A percentile compares a stretch with the other conserved stretches of the same genome.
Conservation (phyloP, 2,329 filamentous ascomycete species). For the Trichoderma atroviride region DNA sequence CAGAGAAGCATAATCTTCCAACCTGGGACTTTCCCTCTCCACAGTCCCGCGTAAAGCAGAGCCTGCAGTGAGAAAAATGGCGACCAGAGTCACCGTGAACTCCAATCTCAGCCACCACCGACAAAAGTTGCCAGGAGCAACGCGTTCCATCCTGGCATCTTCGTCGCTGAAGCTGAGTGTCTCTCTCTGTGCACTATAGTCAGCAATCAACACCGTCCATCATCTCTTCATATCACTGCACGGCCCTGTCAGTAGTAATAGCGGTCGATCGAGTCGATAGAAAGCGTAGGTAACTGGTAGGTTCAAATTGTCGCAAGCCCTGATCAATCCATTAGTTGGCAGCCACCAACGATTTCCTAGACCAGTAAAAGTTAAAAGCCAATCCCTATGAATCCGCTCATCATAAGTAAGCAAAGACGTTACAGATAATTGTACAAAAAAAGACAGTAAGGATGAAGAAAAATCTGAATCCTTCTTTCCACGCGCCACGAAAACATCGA, state of each 20-base stretch:
- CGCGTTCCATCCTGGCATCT: not conserved
- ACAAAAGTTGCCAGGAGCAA: not conserved
- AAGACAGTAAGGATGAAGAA: not conserved
- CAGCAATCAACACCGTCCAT: not conserved
- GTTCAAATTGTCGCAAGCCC: constrained; percentile 17
- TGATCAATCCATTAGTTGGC: constrained; percentile 18
- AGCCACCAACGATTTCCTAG: constrained; percentile 1
- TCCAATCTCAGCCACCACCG: constrained; percentile 16
- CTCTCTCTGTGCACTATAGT: not conserved
- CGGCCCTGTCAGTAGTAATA: constrained; percentile 21
- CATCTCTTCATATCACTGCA: constrained; percentile 36
- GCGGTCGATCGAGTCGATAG: not conserved
- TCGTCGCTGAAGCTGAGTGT: not conserved
- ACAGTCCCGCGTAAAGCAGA: constrained; percentile 50
- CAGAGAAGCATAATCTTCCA: not conserved
- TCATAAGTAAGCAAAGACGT: constrained; percentile 29
- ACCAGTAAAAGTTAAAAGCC: not conserved
- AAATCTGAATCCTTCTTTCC: not conserved
- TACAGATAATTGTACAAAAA: constrained; percentile 32
- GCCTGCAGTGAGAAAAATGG: constrained; percentile 56
- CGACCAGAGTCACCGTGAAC: constrained; percentile 30
- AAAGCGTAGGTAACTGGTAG: constrained; percentile 19
- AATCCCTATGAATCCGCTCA: not conserved
- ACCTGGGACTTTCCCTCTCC: constrained; percentile 46
- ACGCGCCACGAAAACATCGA: not conserved